phyloP scores from a whole-genome alignment of 768 basidiomycete genomes.

The Termitomyces sp. region DNA sequence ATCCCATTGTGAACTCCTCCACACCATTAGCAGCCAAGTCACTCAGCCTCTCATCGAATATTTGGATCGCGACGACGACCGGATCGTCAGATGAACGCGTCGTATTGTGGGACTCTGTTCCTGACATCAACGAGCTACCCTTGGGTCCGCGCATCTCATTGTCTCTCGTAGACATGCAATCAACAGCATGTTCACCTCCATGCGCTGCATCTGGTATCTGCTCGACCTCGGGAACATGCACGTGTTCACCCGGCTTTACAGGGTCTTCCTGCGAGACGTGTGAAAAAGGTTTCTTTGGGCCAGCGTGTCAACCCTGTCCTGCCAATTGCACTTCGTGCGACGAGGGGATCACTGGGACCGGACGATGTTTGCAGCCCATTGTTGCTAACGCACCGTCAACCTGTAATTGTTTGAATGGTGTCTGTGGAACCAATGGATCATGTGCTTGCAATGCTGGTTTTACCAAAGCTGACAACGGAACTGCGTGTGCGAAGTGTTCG shows the following conservation, averaged over 20 bases:
- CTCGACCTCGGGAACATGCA: constrained; percentile 60
- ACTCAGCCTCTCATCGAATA: constrained; percentile 49
- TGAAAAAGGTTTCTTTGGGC: constrained; percentile 64
- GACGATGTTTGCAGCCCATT: constrained; percentile 54
- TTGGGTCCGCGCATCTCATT: constrained; percentile 43
- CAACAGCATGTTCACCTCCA: constrained; percentile 58
- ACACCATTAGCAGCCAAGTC: constrained; percentile 45
- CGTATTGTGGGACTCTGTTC: constrained; percentile 76
- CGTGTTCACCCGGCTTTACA: constrained; percentile 66
- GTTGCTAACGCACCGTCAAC: constrained; percentile 48
- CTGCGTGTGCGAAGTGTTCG: constrained; percentile 61
- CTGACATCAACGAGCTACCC: constrained; percentile 73
- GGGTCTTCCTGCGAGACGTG: constrained; percentile 79
- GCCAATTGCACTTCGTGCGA: constrained; percentile 65
- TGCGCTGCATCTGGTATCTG: constrained; percentile 66
- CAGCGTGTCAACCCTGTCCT: constrained; percentile 64
- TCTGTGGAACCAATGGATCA: constrained; percentile 62
- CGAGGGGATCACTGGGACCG: constrained; percentile 72
- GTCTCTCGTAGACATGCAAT: constrained; percentile 57
- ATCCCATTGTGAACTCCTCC: constrained; percentile 34
- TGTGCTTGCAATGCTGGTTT: constrained; percentile 64
- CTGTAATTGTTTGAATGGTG: constrained; percentile 80
- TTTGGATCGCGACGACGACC: constrained; percentile 52
- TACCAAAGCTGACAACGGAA: constrained; percentile 58
- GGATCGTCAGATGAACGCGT: constrained; percentile 44